Evolutionary conservation across 768 basidiomycete genomes (phyloP), one percentile per base, ranked within the genome.

Genomic region (Russula dissimulans): DNA sequence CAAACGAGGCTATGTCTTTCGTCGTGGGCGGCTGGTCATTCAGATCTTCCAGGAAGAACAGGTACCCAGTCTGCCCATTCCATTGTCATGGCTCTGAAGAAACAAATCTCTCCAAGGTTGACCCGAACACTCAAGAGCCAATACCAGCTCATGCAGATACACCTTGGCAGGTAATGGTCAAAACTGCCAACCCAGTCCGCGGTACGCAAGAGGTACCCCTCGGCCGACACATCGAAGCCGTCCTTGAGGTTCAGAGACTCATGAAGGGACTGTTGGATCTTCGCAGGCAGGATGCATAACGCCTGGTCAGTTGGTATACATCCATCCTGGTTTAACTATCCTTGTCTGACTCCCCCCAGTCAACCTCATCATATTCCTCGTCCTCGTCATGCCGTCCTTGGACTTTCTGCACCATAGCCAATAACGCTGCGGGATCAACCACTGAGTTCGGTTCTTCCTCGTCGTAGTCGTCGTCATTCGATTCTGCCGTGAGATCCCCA

Each of bases 41-140:
- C 81, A 86, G 63, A 88, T 91, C 84, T 89, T 87, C 70, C 89
- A 91, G 71, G 87, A 91, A 71, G 90, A 91, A 72, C 84, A 87
- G 74, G 89, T 85, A 70, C 58, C 71, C 67, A 32, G 29, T 48
- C 46, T 60, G 48, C 43, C 9, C 51, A 26, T 34, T 29, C 48
- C 56, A 22, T 41, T 22, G 53, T 44, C 38, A 46, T 50, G 31
- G 12, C 43, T 22, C 41, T 51, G 41, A 49, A 54, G 14, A 53
- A 26, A 10, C n/a, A 15, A 38, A 38, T 31, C 32, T 56, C 48
- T 46, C 44, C 11, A 60, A 92, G 89, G 80, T 87, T 38, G 87
- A 91, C 66, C 79, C 81, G 0, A 87, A 81, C 71, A 89, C 87
- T 5, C 84, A 84, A 55, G 81, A 85, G 64, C 84, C 87, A 0